Evolutionary conservation across 805 yeast genomes (phyloP), one percentile per base, ranked within the genome.

Genomic region (Wickerhamiella parazyma): DNA sequence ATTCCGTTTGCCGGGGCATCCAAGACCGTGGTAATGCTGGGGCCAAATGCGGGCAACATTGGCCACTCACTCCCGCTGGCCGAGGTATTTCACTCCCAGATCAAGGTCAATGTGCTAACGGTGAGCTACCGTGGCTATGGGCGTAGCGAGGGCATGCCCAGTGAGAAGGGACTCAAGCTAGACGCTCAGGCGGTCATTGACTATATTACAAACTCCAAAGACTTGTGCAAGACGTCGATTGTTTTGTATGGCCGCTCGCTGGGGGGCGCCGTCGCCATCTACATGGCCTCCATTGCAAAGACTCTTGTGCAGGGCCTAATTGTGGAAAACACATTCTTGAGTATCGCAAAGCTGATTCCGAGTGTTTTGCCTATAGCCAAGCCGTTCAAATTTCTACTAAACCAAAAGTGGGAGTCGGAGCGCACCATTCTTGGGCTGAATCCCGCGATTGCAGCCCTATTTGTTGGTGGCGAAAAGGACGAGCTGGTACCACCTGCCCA

Each of bases 21-120:
- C 49, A 81, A 79, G 50, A 83, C 96, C 0, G 71, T 89, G 9
- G 55, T 91, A 20, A 70, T 91, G 17, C 67, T 87, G 41, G 77
- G 86, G 39, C 97, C 97, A 4, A 89, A 89, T 61, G 96, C 96
- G 1, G 97, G 97, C 4, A 89, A 91, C 59, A 89, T 89, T 50
- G 97, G 97, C 14, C 85, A 84, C 56, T 78, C 81, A 22, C 64
- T 89, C 38, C 95, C 95, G 1, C 73, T 85, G 7, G 94, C 82
- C 2, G 68, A 77, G 38, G 59, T 79, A 8, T 76, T 87, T 49
- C 82, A 74, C 60, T 62, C 67, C 39, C 62, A 67, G 31, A 70
- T 79, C 60, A 73, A 75, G 11, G 75, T 77, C 61, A 85, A 87
- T 59, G 94, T 86, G 2, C 72, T 89, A 38, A 75, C 83, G 4